Base-by-base conservation (phyloP, 192 early-diverging fungal species). In the Rhizophlyctis rosea region DNA sequence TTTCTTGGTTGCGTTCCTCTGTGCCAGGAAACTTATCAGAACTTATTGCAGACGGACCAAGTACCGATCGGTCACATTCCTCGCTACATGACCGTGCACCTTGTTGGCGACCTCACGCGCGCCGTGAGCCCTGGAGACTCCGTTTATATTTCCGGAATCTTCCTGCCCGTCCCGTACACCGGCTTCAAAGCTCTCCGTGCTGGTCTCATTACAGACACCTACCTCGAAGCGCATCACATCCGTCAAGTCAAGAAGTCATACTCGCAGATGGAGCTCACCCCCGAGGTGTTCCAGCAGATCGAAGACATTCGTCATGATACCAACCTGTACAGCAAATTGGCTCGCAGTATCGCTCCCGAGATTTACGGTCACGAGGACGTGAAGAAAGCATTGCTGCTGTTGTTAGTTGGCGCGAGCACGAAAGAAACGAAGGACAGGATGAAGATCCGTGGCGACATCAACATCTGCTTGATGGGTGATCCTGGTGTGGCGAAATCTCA, bases 401-500 rank as follows among this genome's bases (percentile, higher is more conserved):
- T 93, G 72, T 73, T 95, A 51, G 69, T 99, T 57, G 92, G 95
- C 55, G 96, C 94, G 23, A 80, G 30, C 31, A 68, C 67, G 9
- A 68, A 68, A 31, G 52, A 72, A 39, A 63, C 57, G 21, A 25
- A 58, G 9, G 53, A 67, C 47, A 33, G 55, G 3, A 59, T 56
- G 67, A 39, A 59, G 25, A 68, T 68, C 33, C 3, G 36, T 11
- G 16, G 94, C 62, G 96, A 99, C 76, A 93, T 99, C 67, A 99
- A 99, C 70, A 92, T 99, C 69, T 76, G 95, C 57, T 89, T 99
- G 86, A 95, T 99, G 18, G 96, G 96, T 56, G 96, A 99, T 79
- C 96, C 96, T 30, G 94, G 91, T n/a, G 94, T 92, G 3, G 95
- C 94, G 11, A 99, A 99, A 81, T 96, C 93, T n/a, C 96, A 99